phyloP scores from a whole-genome alignment of 257 asterid genomes.

The Salvia miltiorrhiza region DNA sequence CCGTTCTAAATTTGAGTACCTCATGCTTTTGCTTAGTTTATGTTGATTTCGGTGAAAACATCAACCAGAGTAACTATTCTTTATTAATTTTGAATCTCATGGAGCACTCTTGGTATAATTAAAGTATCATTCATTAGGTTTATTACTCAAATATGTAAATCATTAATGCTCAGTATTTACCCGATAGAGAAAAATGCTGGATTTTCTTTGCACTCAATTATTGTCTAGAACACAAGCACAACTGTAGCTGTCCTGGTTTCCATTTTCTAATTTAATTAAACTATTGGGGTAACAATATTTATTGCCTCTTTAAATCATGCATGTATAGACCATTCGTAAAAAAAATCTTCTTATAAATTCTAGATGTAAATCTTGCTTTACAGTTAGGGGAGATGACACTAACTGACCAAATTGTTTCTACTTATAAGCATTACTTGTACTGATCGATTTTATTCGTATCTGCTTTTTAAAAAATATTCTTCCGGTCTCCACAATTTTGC shows the following conservation, averaged over 20 bases:
- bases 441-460: neutral
- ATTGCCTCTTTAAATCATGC: neutral
- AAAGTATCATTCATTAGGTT: neutral
- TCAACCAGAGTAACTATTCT: neutral
- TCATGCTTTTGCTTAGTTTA: neutral
- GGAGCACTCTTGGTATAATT: neutral
- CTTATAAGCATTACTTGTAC: neutral
- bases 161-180: neutral
- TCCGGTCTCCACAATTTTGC: neutral
- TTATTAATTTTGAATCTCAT: slow-evolving; percentile 1
- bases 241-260: neutral
- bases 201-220: neutral
- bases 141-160: neutral
- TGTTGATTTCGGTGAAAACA: neutral
- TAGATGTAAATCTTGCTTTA: neutral
- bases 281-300: neutral
- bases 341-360: neutral
- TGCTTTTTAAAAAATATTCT: neutral
- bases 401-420: neutral
- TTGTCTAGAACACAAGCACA: neutral
- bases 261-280: neutral
- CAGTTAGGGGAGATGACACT: neutral
- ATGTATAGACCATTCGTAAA: neutral
- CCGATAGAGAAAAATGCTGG: neutral
- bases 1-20: slow-evolving; percentile 3